Conservation (phyloP, 1,284 basidiomycete genomes). For the Boletellus deceptivus region DNA sequence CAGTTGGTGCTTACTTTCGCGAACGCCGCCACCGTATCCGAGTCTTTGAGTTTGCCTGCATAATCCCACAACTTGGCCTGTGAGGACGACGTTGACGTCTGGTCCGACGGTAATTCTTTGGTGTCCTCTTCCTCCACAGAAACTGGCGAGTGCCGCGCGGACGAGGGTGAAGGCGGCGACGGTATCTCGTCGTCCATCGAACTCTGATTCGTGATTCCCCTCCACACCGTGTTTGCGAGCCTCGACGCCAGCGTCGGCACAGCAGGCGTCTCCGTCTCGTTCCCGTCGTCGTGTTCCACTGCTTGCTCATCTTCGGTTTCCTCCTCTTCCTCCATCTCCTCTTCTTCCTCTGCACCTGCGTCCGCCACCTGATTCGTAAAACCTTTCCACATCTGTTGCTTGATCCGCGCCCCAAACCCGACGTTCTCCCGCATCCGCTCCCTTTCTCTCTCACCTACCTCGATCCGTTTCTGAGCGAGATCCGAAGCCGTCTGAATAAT, state of each 20-base stretch:
- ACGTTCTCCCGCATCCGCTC: conserved; percentile 33
- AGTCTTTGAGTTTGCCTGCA: conserved; percentile 69
- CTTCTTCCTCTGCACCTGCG: conserved; percentile 32
- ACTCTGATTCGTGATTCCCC: conserved; percentile 71
- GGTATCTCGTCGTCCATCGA: conserved; percentile 53
- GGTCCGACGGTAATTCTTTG: conserved; percentile 6
- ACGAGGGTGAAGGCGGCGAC: conserved; percentile 48
- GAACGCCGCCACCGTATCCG: conserved; percentile 64
- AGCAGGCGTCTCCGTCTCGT: conserved; percentile 42
- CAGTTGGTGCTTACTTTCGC: conserved; percentile 74
- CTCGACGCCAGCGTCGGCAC: conserved; percentile 49
- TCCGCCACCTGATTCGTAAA: conserved; percentile 52
- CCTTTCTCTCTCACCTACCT: conserved; percentile 34
- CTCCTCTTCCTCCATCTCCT: conserved; percentile 28
- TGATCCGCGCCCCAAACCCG: conserved; percentile 55
- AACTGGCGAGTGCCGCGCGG: conserved; percentile 33
- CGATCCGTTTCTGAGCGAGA: conserved; percentile 49
- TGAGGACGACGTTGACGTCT: conserved; percentile 9
- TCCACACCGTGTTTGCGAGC: conserved; percentile 63
- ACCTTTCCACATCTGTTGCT: conserved; percentile 66
- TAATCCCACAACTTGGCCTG: conserved; percentile 57
- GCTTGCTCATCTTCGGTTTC: conserved; percentile 36
- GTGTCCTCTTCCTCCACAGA: conserved; percentile 18
- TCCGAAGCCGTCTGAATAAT: conserved; percentile 68
- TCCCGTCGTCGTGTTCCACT: conserved; percentile 40